These are phyloP conservation scores for Penstemon eatonii DNA, from an alignment of 257 asterid species.

Conservation along the genomic window DNA sequence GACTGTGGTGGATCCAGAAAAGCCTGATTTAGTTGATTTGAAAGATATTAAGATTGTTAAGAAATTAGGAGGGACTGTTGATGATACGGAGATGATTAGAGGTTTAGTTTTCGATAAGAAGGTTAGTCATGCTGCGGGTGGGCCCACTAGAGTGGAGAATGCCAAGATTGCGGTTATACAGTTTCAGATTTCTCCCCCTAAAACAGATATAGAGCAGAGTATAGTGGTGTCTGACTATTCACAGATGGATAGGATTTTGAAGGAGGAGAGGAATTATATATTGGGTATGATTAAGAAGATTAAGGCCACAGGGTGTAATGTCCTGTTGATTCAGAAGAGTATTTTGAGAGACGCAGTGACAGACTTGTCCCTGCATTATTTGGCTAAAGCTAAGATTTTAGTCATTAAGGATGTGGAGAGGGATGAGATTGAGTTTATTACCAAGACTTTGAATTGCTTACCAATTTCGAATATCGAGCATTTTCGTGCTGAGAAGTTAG, in stretches of 20 bases:
- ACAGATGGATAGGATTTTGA: slow-evolving; percentile 94
- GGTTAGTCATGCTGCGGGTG: slow-evolving; percentile 96
- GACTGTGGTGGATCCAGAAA: slow-evolving; percentile 83
- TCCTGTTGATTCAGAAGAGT: slow-evolving; percentile 92
- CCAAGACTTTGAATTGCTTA: slow-evolving; percentile 95
- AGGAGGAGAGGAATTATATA: slow-evolving; percentile 91
- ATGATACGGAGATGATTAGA: slow-evolving; percentile 81
- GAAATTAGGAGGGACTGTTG: slow-evolving; percentile 97
- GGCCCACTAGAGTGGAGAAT: slow-evolving; percentile 79
- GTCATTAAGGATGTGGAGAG: slow-evolving; percentile 96
- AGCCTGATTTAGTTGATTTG: slow-evolving; percentile 88
- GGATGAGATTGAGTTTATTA: slow-evolving; percentile 96
- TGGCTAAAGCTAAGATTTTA: slow-evolving; percentile 89
- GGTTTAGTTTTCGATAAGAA: slow-evolving; percentile 97
- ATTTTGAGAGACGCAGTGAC: slow-evolving; percentile 97
- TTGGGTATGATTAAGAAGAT: slow-evolving; percentile 92
- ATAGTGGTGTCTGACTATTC: slow-evolving; percentile 92
- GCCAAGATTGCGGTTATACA: slow-evolving; percentile 90
- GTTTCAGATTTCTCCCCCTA: slow-evolving; percentile 92
- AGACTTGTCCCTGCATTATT: slow-evolving; percentile 86
- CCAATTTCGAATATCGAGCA: slow-evolving; percentile 96
- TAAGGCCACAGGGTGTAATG: slow-evolving; percentile 85
- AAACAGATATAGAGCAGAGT: slow-evolving; percentile 94
- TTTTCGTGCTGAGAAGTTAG: slow-evolving; percentile 84
- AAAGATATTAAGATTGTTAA: slow-evolving; percentile 89